Evolutionary conservation across 2,329 filamentous ascomycete species (phyloP), one percentile per base, ranked within the genome.

Genomic region (Elsinoe batatas): DNA sequence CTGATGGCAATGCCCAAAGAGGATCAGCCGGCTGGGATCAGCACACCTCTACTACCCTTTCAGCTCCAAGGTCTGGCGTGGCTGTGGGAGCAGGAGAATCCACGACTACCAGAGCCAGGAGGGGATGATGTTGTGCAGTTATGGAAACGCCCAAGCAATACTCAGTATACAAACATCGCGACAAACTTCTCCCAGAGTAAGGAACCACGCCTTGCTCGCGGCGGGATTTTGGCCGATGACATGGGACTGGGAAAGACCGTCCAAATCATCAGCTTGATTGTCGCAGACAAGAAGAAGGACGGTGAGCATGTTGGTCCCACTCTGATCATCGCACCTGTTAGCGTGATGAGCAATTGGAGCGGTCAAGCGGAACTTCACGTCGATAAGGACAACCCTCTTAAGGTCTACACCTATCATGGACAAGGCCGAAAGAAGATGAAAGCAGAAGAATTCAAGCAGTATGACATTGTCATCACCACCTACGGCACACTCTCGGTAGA

Each of bases 171-270:
- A 57, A 89, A 87, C 68, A 76, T 88, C 60, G 87, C 84, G 58
- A 91, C 83, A 0, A 83, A 83, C 53, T 91, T 83, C 65, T 78
- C 81, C 1, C 82, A 78, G 7, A 68, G 67, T 0, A 68, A 67
- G 2, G 69, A 77, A 1, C 88, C 88, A 0, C 68, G 72, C 0
- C 76, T 95, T 18, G 81, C 87, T 5, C 87, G 82, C 50, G 90
- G 90, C 15, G 90, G 90, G 32, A 90, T 95, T 50, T 76, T 95
- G 7, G 88, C 89, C 1, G 90, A 95, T 67, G 90, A 95, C 64
- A 95, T 95, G 91, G 90, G 90, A 3, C 72, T 95, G 4, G 90
- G 90, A 20, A 95, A 95, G 72, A 95, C 90, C 0, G 76, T 95
- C 7, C 87, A 95, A 66, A 79, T 90, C 47, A 91, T 95, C 62